phyloP scores from a whole-genome alignment of 163 green algal genomes.

The Chlamydomonas reinhardtii region DNA sequence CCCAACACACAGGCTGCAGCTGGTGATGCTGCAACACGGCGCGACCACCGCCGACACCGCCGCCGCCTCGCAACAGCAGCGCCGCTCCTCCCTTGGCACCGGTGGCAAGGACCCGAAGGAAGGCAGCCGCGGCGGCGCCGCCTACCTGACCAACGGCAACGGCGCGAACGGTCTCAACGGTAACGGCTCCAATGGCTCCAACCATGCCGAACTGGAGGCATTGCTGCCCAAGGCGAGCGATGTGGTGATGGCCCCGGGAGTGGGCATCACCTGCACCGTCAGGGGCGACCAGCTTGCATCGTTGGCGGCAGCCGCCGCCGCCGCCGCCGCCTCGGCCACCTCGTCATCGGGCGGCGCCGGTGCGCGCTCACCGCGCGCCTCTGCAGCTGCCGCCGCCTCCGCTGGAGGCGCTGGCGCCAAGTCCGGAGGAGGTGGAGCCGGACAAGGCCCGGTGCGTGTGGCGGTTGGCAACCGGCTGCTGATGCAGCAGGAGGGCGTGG shows the following conservation, averaged over 20 bases:
- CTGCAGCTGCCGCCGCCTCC: too few relatives aligned
- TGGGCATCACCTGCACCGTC: conserved; percentile 36
- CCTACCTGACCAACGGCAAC: not conserved
- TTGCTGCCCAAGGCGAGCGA: conserved; percentile 16
- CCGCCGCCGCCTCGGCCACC: not conserved
- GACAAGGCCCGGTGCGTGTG: conserved; percentile 52
- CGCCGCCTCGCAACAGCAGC: not conserved
- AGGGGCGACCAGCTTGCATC: not conserved
- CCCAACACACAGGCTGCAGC: conserved; percentile 2
- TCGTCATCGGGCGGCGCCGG: too few relatives aligned
- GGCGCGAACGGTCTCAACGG: not conserved
- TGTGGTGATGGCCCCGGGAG: conserved; percentile 11
- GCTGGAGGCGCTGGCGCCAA: not conserved
- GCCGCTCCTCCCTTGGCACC: not conserved
- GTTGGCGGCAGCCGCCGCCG: not conserved
- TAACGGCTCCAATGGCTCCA: not conserved
- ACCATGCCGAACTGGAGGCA: not conserved
- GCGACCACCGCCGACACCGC: conserved; percentile 33
- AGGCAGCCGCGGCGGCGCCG: not conserved
- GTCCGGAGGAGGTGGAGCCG: not conserved
- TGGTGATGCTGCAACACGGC: conserved; percentile 1
- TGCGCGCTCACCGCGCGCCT: too few relatives aligned
- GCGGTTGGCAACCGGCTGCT: conserved; percentile 84
- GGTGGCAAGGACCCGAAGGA: not conserved
- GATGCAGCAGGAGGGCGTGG: conserved; percentile 77